Evolutionary conservation across 352 stramenopile species (phyloP).

Genomic region (Globisporangium radiosum): DNA sequence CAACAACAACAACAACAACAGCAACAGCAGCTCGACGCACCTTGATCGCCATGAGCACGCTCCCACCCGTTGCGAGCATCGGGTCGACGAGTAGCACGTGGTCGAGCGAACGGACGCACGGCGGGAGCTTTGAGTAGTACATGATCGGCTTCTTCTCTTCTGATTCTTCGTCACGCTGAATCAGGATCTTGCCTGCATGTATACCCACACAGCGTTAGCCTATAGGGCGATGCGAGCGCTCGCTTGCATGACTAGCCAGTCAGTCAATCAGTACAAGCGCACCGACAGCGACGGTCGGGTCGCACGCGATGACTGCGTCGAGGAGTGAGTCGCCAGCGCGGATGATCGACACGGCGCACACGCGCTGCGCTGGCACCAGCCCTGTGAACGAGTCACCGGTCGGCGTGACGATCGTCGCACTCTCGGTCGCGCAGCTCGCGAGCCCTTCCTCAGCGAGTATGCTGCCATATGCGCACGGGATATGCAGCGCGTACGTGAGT

Average conservation of each 20-base stretch:
- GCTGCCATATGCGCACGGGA: conserved; percentile 11
- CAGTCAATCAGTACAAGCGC: conserved; percentile 2
- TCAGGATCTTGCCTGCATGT: conserved; percentile 91
- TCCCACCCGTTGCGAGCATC: conserved; percentile 93
- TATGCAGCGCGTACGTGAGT: no score
- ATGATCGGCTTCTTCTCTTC: conserved; percentile 83
- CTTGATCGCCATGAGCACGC: conserved; percentile 88
- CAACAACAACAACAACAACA: no score
- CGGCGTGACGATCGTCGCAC: conserved; percentile 53
- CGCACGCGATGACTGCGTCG: conserved; percentile 85
- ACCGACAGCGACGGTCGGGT: conserved; percentile 81
- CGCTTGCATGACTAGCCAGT: no score
- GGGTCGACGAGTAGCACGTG: conserved; percentile 95
- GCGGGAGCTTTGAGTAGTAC: conserved; percentile 94
- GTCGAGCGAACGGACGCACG: conserved; percentile 64
- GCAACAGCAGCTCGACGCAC: conserved; percentile 16
- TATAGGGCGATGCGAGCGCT: no score
- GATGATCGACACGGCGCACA: conserved; percentile 93
- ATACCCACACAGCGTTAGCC: no score
- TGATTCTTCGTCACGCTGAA: conserved; percentile 93
- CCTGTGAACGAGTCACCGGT: conserved; percentile 58
- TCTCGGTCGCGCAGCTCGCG: conserved; percentile 50
- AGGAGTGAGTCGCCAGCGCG: conserved; percentile 88
- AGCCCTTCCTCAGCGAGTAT: conserved; percentile 71
- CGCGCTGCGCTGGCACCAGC: conserved; percentile 42